phyloP scores from a whole-genome alignment of 1,284 basidiomycete genomes.

The Marasmius oreades region DNA sequence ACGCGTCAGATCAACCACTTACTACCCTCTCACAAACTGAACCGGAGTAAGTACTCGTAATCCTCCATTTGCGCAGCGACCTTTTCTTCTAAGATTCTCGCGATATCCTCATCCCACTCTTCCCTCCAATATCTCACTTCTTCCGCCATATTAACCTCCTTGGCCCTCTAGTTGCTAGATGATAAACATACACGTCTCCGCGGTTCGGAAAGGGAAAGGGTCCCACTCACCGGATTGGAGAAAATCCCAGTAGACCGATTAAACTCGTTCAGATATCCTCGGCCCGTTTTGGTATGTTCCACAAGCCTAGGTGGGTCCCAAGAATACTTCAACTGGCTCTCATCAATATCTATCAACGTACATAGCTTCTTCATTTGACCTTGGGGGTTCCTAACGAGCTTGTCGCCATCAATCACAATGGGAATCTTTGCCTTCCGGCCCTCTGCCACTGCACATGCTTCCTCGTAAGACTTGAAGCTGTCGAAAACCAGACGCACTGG shows the following conservation, averaged over 20 bases:
- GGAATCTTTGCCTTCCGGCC: background rate
- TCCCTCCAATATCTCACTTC: background rate
- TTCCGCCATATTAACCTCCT: background rate
- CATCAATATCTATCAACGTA: conserved; percentile 1
- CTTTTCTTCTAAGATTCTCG: background rate
- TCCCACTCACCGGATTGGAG: conserved; percentile 1
- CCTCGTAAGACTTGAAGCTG: background rate
- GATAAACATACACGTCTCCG: no score
- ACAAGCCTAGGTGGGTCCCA: background rate
- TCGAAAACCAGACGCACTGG: conserved; percentile 4
- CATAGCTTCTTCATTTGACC: conserved; percentile 10
- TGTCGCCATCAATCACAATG: conserved; percentile 9
- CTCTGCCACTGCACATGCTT: background rate
- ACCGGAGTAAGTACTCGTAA: background rate
- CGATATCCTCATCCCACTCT: background rate
- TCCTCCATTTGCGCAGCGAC: background rate
- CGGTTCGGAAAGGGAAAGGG: no score
- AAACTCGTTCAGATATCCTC: background rate
- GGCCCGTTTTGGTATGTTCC: background rate
- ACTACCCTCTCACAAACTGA: background rate
- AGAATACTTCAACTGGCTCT: conserved; percentile 2
- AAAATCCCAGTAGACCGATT: conserved; percentile 7
- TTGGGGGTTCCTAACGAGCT: background rate
- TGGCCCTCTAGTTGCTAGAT: background rate
- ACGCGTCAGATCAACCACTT: no score